These are phyloP conservation scores for Eurotiales sp. DNA, from an alignment of 2,329 filamentous ascomycete genomes.

Conservation along the genomic window DNA sequence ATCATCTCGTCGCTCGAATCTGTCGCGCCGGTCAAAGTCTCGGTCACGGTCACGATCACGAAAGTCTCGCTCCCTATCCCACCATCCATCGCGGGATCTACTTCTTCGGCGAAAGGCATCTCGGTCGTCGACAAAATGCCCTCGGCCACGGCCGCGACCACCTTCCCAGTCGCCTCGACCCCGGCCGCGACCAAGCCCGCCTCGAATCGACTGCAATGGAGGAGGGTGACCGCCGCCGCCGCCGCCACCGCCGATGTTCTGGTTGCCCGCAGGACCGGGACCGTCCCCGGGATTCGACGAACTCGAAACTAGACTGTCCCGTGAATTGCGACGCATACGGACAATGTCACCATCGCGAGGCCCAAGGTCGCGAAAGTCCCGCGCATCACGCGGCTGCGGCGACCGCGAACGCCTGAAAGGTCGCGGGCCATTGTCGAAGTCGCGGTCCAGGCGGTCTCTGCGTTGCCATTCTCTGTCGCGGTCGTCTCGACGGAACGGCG, in stretches of 20 bases:
- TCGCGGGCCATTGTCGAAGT: constrained; percentile 43
- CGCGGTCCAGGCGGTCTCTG: constrained; percentile 46
- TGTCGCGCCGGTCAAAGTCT: constrained; percentile 32
- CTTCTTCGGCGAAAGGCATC: constrained; percentile 42
- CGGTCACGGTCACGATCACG: constrained; percentile 35
- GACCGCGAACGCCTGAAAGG: constrained; percentile 44
- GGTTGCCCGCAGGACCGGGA: constrained; percentile 27
- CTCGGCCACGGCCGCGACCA: constrained; percentile 41
- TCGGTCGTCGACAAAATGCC: constrained; percentile 38
- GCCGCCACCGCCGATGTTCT: constrained; percentile 27
- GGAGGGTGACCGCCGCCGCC: too few relatives aligned
- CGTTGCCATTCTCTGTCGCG: constrained; percentile 44
- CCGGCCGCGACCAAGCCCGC: constrained; percentile 39
- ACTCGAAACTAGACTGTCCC: constrained; percentile 39
- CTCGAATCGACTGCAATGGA: constrained; percentile 30
- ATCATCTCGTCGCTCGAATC: constrained; percentile 30
- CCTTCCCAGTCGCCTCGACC: constrained; percentile 43
- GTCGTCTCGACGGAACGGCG: constrained; percentile 35
- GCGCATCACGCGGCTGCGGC: constrained; percentile 32
- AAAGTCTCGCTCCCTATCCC: constrained; percentile 34
- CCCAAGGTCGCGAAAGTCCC: constrained; percentile 37
- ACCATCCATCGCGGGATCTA: constrained; percentile 42
- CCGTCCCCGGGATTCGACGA: constrained; percentile 35
- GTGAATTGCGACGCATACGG: constrained; percentile 42
- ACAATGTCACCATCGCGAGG: constrained; percentile 37